Percentiles rank a stretch among this genome's conserved stretches.
Conservation (phyloP, 2,329 filamentous ascomycete genomes). For the Microcyclosporella mali region DNA sequence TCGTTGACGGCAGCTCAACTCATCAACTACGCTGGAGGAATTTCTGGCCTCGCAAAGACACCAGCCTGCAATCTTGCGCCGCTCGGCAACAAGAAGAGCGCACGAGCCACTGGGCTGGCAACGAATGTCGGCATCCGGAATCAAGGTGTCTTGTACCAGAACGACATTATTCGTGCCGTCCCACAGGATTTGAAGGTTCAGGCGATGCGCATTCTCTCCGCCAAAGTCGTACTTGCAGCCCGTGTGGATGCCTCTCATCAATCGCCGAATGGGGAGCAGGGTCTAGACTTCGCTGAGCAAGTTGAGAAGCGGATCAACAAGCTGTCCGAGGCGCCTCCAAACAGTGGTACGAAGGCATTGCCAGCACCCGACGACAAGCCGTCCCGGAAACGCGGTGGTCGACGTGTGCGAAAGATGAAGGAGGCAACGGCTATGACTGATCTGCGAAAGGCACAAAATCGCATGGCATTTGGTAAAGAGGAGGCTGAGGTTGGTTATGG, state of each 20-base stretch:
- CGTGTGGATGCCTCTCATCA: slow-evolving; percentile 82
- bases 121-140: slow-evolving; percentile 88
- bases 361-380: slow-evolving; percentile 95
- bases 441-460: slow-evolving; percentile 89
- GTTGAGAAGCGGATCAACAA: slow-evolving; percentile 86
- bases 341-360: slow-evolving; percentile 78
- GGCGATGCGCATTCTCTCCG: slow-evolving; percentile 89
- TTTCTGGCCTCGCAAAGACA: slow-evolving; percentile 83
- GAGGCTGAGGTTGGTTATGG: slow-evolving; percentile 91
- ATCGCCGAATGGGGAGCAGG: slow-evolving; percentile 72
- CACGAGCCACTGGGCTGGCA: slow-evolving; percentile 67
- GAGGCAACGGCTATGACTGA: slow-evolving; percentile 97
- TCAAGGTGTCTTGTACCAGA: slow-evolving; percentile 90
- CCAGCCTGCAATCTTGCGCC: slow-evolving; percentile 89
- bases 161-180: slow-evolving; percentile 78
- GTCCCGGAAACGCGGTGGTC: slow-evolving; percentile 81
- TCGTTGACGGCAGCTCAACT: slow-evolving; percentile 91
- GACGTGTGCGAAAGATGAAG: slow-evolving; percentile 87
- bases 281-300: slow-evolving; percentile 72
- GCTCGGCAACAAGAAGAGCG: slow-evolving; percentile 82
- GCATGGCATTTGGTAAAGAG: slow-evolving; percentile 92
- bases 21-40: slow-evolving; percentile 86
- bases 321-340: slow-evolving; percentile 82
- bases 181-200: slow-evolving; percentile 84
- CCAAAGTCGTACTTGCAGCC: slow-evolving; percentile 88